Evolutionary conservation across 129 eudicot genomes (phyloP).

Genomic region (Escallonia rubra): DNA sequence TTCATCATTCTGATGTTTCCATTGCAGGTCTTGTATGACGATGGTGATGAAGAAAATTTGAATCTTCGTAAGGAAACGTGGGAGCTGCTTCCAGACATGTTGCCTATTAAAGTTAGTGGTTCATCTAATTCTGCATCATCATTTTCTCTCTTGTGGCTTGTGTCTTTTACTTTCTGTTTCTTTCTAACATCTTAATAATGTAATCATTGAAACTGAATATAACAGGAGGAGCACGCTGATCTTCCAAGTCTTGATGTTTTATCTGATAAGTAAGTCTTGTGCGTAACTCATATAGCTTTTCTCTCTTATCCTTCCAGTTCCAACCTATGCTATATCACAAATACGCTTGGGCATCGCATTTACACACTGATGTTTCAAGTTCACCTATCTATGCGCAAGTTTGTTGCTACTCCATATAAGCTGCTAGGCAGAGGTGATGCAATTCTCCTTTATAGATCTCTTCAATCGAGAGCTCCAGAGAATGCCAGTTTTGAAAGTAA

Average conservation of each 20-base stretch:
- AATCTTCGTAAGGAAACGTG: conserved; percentile 46
- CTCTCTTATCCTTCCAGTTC: too few species aligned
- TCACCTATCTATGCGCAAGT: too few species aligned
- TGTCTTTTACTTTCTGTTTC: background rate
- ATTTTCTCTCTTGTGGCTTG: background rate
- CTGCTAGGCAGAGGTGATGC: too few species aligned
- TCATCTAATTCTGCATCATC: conserved; percentile 5
- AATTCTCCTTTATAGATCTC: too few species aligned
- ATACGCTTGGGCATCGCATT: too few species aligned
- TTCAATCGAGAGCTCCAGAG: too few species aligned
- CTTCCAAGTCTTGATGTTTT: conserved; percentile 13
- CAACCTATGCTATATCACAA: too few species aligned
- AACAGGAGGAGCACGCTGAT: conserved; percentile 19
- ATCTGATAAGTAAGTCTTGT: conserved; percentile 33
- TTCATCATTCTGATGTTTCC: background rate
- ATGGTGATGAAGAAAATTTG: conserved; percentile 65
- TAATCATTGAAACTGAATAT: conserved; percentile 6
- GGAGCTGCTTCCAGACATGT: conserved; percentile 24
- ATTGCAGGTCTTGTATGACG: conserved; percentile 62
- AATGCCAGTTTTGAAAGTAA: too few species aligned
- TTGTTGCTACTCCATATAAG: too few species aligned
- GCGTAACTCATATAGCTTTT: background rate
- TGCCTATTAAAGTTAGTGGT: conserved; percentile 26
- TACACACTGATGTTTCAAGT: too few species aligned
- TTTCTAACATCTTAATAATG: conserved; percentile 10